These are phyloP conservation scores for Pythium oligandrum DNA, from an alignment of 352 stramenopile genomes.

Conservation along the genomic window DNA sequence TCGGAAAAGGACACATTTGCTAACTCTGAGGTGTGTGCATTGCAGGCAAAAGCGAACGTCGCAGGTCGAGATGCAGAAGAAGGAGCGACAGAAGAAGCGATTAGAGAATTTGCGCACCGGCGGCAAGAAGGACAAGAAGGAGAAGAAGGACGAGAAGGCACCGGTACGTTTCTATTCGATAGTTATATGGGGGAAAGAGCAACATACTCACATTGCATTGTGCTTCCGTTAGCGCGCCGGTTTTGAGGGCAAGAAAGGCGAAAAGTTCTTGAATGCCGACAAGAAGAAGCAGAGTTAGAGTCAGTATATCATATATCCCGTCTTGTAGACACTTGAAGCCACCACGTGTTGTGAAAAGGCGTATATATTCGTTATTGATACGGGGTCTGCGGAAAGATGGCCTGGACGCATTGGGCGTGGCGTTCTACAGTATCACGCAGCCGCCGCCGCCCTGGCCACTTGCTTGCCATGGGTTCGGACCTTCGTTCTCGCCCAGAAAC, in stretches of 20 bases:
- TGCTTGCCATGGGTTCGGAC: constrained; percentile 66
- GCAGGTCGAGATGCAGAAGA: constrained; percentile 55
- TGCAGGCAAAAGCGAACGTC: constrained; percentile 54
- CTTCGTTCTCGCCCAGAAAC: constrained; percentile 74
- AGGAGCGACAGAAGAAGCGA: constrained; percentile 63
- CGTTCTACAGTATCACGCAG: constrained; percentile 54
- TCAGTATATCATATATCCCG: too few species aligned
- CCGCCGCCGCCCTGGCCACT: constrained; percentile 55
- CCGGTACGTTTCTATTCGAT: constrained; percentile 19
- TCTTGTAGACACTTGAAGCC: too few species aligned
- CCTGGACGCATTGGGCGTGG: background rate
- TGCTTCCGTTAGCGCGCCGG: constrained; percentile 37
- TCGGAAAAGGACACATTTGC: background rate
- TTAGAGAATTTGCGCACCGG: constrained; percentile 26
- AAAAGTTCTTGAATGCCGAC: constrained; percentile 58
- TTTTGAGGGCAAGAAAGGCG: constrained; percentile 81
- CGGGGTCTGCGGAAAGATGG: too few species aligned
- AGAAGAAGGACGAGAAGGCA: constrained; percentile 37
- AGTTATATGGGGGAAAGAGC: too few species aligned
- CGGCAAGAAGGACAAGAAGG: constrained; percentile 17
- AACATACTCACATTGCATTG: too few species aligned
- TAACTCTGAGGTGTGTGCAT: constrained; percentile 1
- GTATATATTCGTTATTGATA: too few species aligned
- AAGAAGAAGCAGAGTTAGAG: constrained; percentile 34
- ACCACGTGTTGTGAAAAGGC: too few species aligned